A percentile compares a stretch with the other conserved stretches of the same genome.
Evolutionary conservation across 2,329 filamentous ascomycete species (phyloP).

Genomic region (Bipolaris bicolor): DNA sequence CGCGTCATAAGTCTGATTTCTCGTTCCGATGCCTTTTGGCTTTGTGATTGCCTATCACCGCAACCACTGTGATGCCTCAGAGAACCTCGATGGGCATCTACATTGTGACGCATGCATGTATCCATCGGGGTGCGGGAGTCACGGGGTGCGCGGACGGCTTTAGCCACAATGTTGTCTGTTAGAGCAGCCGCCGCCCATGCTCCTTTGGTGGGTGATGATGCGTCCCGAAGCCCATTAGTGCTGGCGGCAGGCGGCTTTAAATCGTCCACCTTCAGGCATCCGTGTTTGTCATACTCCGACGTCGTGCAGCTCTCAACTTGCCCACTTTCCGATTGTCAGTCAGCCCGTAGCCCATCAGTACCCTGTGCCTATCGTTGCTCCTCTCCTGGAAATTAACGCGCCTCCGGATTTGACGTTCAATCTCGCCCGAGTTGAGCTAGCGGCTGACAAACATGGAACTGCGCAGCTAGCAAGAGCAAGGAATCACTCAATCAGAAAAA

Average conservation of each 20-base stretch:
- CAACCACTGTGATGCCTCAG: neutral
- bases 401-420: neutral
- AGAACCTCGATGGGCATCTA: neutral
- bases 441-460: slow-evolving; percentile 16
- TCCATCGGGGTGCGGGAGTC: neutral
- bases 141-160: slow-evolving; percentile 2
- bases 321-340: neutral
- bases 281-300: slow-evolving; percentile 4
- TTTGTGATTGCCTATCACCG: neutral
- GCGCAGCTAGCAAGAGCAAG: slow-evolving; percentile 16
- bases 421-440: slow-evolving; percentile 8
- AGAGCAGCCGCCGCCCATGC: slow-evolving; percentile 3
- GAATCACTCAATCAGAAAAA: neutral
- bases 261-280: slow-evolving; percentile 8
- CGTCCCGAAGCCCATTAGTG: neutral
- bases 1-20: neutral
- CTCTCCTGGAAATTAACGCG: neutral
- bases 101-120: neutral
- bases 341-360: neutral
- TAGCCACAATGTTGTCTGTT: slow-evolving; percentile 6
- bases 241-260: neutral
- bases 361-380: neutral
- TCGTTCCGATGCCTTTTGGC: neutral
- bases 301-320: neutral
- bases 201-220: neutral